Evolutionary conservation across 169 alveolate genomes (phyloP), one percentile per base, ranked within the genome.

Genomic region (Cryptosporidium tyzzeri): DNA sequence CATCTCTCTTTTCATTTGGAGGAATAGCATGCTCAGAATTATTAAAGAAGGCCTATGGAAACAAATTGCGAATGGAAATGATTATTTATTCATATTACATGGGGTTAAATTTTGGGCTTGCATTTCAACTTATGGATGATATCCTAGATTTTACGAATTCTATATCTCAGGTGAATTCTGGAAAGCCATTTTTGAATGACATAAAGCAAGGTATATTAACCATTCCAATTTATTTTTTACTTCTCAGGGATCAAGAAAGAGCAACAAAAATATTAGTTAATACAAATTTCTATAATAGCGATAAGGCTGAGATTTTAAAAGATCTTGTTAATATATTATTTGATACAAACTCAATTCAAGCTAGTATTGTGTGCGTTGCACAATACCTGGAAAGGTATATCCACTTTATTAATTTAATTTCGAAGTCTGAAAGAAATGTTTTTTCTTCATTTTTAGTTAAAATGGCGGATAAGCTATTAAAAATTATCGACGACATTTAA

Each of bases 41-140:
- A 45, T 70, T 70, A 2, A 44, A 3, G 1, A 70, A 70, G 26
- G 37, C 14, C 7, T 29, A 45, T 37, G 59, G 59, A 23, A 16
- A 70, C 8, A 65, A 33, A 10, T n/a, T 65, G 0, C 14, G 14
- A 26, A 65, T 3, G 44, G 50, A 65, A 31, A 65, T 55, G 35
- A 26, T 55, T n/a, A 55, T 21, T 23, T 55, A 65, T 65, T 21
- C 33, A 33, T 65, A 33, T 18, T 65, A 21, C 18, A 18, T 70
- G 39, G 84, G 84, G 26, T 70, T 70, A 70, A 39, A 70, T 31
- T 67, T 70, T 45, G 65, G 84, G 29, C 59, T 45, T 70, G 65
- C 67, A 44, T 44, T 70, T 44, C 84, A n/a, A 9, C 58, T 70
- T 6, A 23, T 70, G 41, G 84, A 39, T 16, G 67, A 70, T 70